Evolutionary conservation across 106 monocot genomes (phyloP), one percentile per base, ranked within the genome.

Genomic region (Platanthera zijinensis): DNA sequence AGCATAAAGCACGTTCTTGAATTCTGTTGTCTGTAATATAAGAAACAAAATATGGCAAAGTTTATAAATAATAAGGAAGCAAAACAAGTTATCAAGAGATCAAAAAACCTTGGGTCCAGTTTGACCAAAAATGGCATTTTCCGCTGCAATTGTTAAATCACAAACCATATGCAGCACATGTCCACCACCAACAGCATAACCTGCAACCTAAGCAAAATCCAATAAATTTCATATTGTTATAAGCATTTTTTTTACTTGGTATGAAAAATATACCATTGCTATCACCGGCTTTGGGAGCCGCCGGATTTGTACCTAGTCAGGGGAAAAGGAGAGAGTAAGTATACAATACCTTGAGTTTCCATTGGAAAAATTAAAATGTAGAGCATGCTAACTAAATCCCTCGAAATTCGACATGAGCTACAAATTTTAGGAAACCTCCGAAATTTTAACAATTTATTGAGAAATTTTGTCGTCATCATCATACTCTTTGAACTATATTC

Each of bases 111-210:
- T 96, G 74, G 95, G 90, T 30, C 95, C 95, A 76, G 95, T 92
- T 80, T 95, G 95, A 53, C 92, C 95, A 83, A 95, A 95, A 77
- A 95, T 79, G 73, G 95, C 95, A 87, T 96, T 96, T 77, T 96
- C 92, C 79, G 95, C 95, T 73, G 95, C 92, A 81, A 96, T 92
- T 52, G 95, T 96, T 68, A 96, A 50, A 85, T 96, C 95, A 80
- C 95, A 96, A 72, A 92, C 92, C 95, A 96, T 96, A 76, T 96
- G 95, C 22, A 96, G 76, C 39, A 92, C 78, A 79, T 96, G 90
- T 10, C 95, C 95, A 67, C 92, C 95, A 63, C 95, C 95, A 74
- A 96, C 81, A 80, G 95, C 95, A 87, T 96, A 96, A 71, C 95
- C 92, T 53, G 95, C 92, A 22, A 96, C 95, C 92, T 96, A 66